Evolutionary conservation across 2,329 filamentous ascomycete genomes (phyloP).

Genomic region (Colletotrichum spaethianum): DNA sequence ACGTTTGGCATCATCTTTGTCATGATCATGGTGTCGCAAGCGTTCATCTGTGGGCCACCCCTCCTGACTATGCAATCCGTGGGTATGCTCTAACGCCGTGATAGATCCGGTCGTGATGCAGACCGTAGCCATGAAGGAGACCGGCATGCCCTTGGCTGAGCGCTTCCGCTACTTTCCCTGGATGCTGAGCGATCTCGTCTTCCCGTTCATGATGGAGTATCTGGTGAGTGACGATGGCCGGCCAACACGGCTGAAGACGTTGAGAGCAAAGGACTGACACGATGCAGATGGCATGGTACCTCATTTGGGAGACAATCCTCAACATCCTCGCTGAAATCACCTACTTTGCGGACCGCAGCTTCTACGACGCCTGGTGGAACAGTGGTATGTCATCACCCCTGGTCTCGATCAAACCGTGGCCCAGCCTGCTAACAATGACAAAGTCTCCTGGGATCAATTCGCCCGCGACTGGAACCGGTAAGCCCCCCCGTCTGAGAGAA

Average conservation of each 20-base stretch:
- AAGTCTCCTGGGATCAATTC: constrained; percentile 80
- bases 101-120: constrained; percentile 77
- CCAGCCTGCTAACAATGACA: background rate
- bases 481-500: background rate
- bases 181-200: constrained; percentile 81
- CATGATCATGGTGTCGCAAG: constrained; percentile 84
- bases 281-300: constrained; percentile 77
- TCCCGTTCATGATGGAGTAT: constrained; percentile 85
- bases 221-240: constrained; percentile 56
- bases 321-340: constrained; percentile 85
- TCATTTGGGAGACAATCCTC: constrained; percentile 84
- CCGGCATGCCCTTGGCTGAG: constrained; percentile 70
- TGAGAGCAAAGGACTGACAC: background rate
- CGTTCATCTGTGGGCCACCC: constrained; percentile 72
- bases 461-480: constrained; percentile 82
- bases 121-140: constrained; percentile 77
- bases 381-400: constrained; percentile 54
- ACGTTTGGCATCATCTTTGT: constrained; percentile 81
- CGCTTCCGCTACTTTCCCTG: constrained; percentile 80
- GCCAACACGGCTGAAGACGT: background rate
- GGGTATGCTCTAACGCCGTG: constrained; percentile 27
- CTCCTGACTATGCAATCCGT: background rate
- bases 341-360: constrained; percentile 82
- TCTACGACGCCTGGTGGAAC: constrained; percentile 78
- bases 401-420: background rate